Conservation (phyloP, 2,329 filamentous ascomycete genomes). For the Ceratocystis papillata region DNA sequence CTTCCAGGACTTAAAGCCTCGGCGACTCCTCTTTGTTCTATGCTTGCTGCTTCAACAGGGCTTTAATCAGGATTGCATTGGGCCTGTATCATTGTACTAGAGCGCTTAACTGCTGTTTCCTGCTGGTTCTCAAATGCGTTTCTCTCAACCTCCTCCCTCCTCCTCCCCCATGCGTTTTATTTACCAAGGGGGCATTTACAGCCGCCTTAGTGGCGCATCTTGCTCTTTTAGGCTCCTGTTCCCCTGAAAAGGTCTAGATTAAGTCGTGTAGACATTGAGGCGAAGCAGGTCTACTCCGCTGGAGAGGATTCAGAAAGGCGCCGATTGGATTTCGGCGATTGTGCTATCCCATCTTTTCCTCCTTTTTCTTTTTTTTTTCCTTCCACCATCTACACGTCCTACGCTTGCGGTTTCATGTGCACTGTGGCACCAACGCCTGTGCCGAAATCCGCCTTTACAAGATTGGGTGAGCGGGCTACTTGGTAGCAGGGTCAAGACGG, state of each 20-base stretch:
- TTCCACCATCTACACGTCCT: not conserved
- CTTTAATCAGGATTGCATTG: not conserved
- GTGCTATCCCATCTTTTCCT: not conserved
- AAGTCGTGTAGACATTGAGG: not conserved
- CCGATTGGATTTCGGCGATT: not conserved
- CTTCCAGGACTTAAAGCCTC: not conserved
- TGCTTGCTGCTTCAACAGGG: not conserved
- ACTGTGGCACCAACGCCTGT: not conserved
- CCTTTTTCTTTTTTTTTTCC: too few species aligned
- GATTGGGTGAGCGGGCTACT: not conserved
- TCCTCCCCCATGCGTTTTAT: not conserved
- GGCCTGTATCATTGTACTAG: not conserved
- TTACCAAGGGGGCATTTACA: not conserved
- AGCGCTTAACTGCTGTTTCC: not conserved
- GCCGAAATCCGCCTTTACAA: not conserved
- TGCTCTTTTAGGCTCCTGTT: not conserved
- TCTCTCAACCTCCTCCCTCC: not conserved
- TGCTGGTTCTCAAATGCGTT: not conserved
- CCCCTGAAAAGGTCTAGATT: conserved; percentile 10
- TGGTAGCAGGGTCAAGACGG: not conserved
- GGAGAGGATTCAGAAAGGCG: not conserved
- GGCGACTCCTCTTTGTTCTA: not conserved
- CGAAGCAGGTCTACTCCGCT: conserved; percentile 4
- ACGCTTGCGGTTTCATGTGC: conserved; percentile 4
- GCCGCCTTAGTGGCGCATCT: not conserved